Conservation (phyloP, 2,329 filamentous ascomycete species). For the Penicillium sp. region DNA sequence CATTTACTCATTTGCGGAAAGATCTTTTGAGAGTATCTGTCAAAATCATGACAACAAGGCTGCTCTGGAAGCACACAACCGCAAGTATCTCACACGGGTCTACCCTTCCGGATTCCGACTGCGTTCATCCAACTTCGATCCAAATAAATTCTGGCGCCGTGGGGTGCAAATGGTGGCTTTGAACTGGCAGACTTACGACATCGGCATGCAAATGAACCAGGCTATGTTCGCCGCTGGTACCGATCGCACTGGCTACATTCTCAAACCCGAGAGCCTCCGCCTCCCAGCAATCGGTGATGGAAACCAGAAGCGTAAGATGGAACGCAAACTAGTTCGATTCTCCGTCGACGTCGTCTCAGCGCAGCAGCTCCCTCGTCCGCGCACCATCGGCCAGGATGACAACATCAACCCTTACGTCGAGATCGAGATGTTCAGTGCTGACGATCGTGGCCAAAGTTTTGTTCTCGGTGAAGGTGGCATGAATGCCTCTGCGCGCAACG, state of each 20-base stretch:
- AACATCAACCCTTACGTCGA: slow-evolving; percentile 90
- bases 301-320: slow-evolving; percentile 55
- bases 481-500: slow-evolving; percentile 61
- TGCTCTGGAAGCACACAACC: slow-evolving; percentile 82
- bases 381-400: slow-evolving; percentile 65
- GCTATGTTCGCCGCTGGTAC: slow-evolving; percentile 93
- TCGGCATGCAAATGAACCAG: slow-evolving; percentile 92
- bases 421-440: slow-evolving; percentile 89
- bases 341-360: slow-evolving; percentile 86
- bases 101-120: slow-evolving; percentile 82
- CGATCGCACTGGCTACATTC: slow-evolving; percentile 84
- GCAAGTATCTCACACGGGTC: slow-evolving; percentile 85
- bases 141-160: slow-evolving; percentile 86
- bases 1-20: slow-evolving; percentile 91
- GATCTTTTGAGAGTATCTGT: slow-evolving; percentile 76
- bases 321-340: slow-evolving; percentile 79
- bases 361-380: slow-evolving; percentile 84
- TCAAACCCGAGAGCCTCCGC: slow-evolving; percentile 84
- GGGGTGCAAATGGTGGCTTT: slow-evolving; percentile 97
- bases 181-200: slow-evolving; percentile 97
- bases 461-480: slow-evolving; percentile 63
- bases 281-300: slow-evolving; percentile 24
- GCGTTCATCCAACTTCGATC: slow-evolving; percentile 89
- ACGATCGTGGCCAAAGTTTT: slow-evolving; percentile 78
- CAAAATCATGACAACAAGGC: slow-evolving; percentile 71